Conservation (phyloP, 108 stramenopile species). For the Fistulifera pelliculosa region DNA sequence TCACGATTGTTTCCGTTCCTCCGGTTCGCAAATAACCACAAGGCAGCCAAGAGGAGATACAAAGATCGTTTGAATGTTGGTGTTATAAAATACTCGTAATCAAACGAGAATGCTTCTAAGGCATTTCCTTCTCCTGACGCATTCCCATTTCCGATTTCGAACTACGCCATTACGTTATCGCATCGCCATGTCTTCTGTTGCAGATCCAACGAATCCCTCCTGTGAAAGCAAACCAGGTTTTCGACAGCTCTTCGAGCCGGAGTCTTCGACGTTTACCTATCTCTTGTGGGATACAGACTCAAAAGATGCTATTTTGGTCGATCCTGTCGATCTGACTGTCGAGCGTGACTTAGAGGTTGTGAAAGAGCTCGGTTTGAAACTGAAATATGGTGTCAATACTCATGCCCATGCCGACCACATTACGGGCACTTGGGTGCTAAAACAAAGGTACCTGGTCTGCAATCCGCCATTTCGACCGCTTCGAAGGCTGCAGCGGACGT, state of each 20-base stretch:
- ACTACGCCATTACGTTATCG: no score
- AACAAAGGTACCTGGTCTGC: conserved; percentile 43
- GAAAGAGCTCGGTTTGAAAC: conserved; percentile 50
- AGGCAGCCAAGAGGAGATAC: no score
- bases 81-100: no score
- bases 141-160: no score
- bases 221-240: conserved; percentile 26
- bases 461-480: conserved; percentile 64
- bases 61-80: no score
- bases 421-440: conserved; percentile 71
- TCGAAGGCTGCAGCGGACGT: conserved; percentile 69
- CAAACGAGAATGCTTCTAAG: no score
- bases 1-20: no score
- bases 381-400: conserved; percentile 55
- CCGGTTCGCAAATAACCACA: no score
- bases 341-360: conserved; percentile 69
- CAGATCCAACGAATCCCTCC: no score
- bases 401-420: conserved; percentile 85
- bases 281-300: conserved; percentile 70
- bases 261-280: conserved; percentile 83
- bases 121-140: no score
- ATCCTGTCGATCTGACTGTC: conserved; percentile 82
- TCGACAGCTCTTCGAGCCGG: conserved; percentile 85
- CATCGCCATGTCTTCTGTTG: no score
- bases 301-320: conserved; percentile 82